phyloP scores from a whole-genome alignment of 306 rosid species.

The Gleditsia sinensis region DNA sequence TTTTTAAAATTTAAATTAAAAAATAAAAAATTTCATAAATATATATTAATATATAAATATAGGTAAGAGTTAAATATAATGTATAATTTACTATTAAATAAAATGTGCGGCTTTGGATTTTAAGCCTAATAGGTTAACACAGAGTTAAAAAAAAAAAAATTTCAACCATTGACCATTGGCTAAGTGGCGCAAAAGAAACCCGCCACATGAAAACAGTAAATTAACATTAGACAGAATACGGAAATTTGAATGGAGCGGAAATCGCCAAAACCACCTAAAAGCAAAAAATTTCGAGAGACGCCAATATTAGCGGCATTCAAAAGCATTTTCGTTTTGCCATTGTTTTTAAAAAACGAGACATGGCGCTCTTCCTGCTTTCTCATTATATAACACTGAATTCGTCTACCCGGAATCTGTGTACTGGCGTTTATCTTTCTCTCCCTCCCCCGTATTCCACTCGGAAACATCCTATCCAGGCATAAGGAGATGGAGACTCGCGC shows the following conservation, averaged over 20 bases:
- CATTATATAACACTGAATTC: neutral
- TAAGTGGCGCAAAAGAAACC: neutral
- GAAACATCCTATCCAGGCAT: neutral
- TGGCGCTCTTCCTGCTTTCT: neutral
- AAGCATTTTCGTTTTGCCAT: conserved; percentile 4
- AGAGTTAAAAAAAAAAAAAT: too few relatives aligned
- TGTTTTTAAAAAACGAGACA: conserved; percentile 5
- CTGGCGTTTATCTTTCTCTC: neutral
- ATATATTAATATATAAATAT: too few relatives aligned
- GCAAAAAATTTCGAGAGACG: neutral
- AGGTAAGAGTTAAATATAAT: too few relatives aligned
- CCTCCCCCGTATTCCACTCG: neutral
- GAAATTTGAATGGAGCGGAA: neutral
- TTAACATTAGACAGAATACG: neutral
- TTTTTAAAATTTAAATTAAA: too few relatives aligned
- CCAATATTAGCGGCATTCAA: neutral
- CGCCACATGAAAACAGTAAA: neutral
- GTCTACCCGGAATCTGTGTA: neutral
- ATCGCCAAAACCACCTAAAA: conserved; percentile 6
- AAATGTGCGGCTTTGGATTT: too few relatives aligned
- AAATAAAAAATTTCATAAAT: too few relatives aligned
- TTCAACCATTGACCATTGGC: neutral
- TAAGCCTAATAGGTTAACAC: too few relatives aligned
- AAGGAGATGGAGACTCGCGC: conserved; percentile 56
- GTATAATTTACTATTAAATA: too few relatives aligned